Evolutionary conservation across 2,329 filamentous ascomycete genomes (phyloP), one percentile per base, ranked within the genome.

Genomic region (Calonectria pteridis): DNA sequence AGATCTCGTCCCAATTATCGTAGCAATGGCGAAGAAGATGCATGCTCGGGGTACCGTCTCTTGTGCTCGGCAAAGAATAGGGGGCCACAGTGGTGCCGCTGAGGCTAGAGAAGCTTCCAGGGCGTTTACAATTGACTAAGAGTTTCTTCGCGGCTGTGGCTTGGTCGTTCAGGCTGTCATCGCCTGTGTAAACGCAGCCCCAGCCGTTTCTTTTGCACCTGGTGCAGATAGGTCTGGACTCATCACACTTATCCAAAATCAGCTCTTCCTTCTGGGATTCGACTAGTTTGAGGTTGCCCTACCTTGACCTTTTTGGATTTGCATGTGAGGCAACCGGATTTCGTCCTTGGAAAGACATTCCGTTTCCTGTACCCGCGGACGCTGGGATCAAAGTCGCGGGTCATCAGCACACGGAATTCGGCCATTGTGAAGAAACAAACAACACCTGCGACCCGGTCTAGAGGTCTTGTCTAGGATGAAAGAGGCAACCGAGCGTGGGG

Each of bases 291-390:
- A 7, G 26, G 6, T 23, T 10, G 6, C 7, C 59, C 4, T 20
- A 64, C 59, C 59, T 64, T 64, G 40, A 49, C 59, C 40, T 64
- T 64, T 49, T 64, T 64, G 11, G 37, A 43, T 23, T 64, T 64
- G 40, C 59, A 64, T 1, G 40, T 64, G 20, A 49, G 28, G 59
- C 59, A 64, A 28, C 59, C 59, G 40, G 40, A 49, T 29, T 49
- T 64, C 9, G 59, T 64, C 18, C 59, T 49, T 64, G 23, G 37
- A 13, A 64, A 20, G 2, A 33, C 26, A 20, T 49, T 64, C 20
- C 40, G 26, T 33, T 64, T 64, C 59, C 13, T 64, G 40, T 64
- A 49, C 29, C 59, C 59, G 7, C 59, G 59, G 40, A 64, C 20
- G 59, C 20, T 33, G 20, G 59, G 59, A 11, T 64, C 59, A 26